Evolutionary conservation across 371 early-diverging fungal genomes (phyloP).

Genomic region (Rhizopus stolonifer): DNA sequence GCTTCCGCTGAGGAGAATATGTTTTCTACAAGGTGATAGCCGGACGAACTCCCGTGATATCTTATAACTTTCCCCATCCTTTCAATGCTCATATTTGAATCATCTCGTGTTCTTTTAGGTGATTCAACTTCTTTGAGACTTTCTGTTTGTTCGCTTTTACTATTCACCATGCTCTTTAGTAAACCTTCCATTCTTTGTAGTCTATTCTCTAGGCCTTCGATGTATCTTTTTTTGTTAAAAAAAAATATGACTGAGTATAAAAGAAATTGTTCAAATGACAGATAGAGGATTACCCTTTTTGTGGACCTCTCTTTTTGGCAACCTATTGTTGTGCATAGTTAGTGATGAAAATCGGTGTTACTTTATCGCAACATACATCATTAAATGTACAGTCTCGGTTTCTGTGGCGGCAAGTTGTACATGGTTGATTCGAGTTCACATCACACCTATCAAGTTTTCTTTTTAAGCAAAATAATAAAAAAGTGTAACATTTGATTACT

Average conservation of each 20-base stretch:
- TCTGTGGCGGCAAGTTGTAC: constrained; percentile 43
- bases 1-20: constrained; percentile 13
- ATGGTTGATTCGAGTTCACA: constrained; percentile 35
- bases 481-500: constrained; percentile 16
- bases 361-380: constrained; percentile 29
- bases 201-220: constrained; percentile 40
- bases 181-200: constrained; percentile 41
- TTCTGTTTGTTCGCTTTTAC: not conserved
- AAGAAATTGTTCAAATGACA: too few relatives aligned
- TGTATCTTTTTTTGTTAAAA: too few relatives aligned
- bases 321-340: constrained; percentile 11
- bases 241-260: constrained; percentile 1
- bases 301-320: constrained; percentile 50
- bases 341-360: not conserved
- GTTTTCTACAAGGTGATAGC: constrained; percentile 40
- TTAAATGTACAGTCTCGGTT: constrained; percentile 49
- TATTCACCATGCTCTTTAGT: constrained; percentile 13
- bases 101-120: not conserved
- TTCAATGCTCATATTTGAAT: not conserved
- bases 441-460: constrained; percentile 41
- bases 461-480: not conserved
- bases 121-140: not conserved
- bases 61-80: constrained; percentile 22
- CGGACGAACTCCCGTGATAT: constrained; percentile 50
- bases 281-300: constrained; percentile 56